These are phyloP conservation scores for Kingdonia uniflora DNA, from an alignment of 164 flowering plant genomes.

Conservation along the genomic window DNA sequence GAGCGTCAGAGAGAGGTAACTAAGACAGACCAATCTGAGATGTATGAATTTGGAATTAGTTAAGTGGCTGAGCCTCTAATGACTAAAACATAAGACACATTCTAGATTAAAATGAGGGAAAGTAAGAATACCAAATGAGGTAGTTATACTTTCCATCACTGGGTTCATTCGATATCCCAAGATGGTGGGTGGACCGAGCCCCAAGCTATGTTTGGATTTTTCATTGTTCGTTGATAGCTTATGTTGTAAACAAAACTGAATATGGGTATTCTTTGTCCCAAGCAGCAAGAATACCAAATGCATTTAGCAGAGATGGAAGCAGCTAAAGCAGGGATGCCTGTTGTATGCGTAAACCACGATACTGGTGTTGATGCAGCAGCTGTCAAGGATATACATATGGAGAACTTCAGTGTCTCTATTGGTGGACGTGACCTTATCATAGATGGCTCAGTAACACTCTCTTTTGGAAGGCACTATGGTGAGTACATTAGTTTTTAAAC, in stretches of 20 bases:
- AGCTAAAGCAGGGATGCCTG: conserved; percentile 92
- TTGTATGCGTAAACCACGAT: conserved; percentile 71
- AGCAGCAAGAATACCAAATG: conserved; percentile 73
- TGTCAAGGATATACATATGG: conserved; percentile 87
- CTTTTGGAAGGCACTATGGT: conserved; percentile 98
- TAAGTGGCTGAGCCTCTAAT: too few species aligned
- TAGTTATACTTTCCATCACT: too few species aligned
- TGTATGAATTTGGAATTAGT: too few species aligned
- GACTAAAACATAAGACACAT: too few species aligned
- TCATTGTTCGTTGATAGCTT: too few species aligned
- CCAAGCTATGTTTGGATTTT: too few species aligned
- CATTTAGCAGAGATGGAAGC: conserved; percentile 98
- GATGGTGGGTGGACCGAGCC: too few species aligned
- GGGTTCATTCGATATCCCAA: too few species aligned
- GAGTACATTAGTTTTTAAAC: conserved; percentile 10
- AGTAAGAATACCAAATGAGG: too few species aligned
- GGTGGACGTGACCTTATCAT: conserved; percentile 97
- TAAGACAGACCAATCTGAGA: too few species aligned
- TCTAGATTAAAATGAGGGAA: too few species aligned
- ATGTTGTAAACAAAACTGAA: too few species aligned
- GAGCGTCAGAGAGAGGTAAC: conserved; percentile 94
- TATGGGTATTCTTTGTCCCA: neutral
- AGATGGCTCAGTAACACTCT: conserved; percentile 74
- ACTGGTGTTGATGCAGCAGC: conserved; percentile 36
- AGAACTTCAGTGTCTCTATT: conserved; percentile 82